A percentile compares a stretch with the other conserved stretches of the same genome.
Evolutionary conservation across 768 basidiomycete species (phyloP).

Genomic region (Hypholoma sublateritium): DNA sequence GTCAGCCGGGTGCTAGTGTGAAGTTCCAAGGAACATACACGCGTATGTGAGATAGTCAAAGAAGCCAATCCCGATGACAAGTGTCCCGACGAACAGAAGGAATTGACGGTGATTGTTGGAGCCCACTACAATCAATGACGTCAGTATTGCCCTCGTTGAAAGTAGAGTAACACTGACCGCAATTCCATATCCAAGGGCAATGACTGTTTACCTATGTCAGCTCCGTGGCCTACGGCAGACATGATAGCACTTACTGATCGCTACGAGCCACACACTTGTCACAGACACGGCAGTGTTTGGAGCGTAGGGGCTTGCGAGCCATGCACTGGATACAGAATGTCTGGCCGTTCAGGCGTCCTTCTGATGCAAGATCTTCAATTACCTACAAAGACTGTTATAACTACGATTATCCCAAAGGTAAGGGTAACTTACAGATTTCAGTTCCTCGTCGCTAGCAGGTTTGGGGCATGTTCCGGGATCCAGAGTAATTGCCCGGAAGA

Average conservation of each 20-base stretch:
- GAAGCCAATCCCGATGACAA: conserved; percentile 75
- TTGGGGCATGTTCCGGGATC: conserved; percentile 89
- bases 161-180: conserved; percentile 53
- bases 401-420: neutral
- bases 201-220: conserved; percentile 51
- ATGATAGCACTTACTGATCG: conserved; percentile 74
- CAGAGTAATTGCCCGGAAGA: conserved; percentile 85
- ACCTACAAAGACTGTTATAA: conserved; percentile 46
- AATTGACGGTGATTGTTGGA: conserved; percentile 95
- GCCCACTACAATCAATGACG: conserved; percentile 58
- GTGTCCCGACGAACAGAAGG: conserved; percentile 83
- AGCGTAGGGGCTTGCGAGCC: conserved; percentile 89
- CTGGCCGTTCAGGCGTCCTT: conserved; percentile 89
- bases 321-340: conserved; percentile 97
- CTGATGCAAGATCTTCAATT: conserved; percentile 87
- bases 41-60: conserved; percentile 86
- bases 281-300: conserved; percentile 93
- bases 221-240: conserved; percentile 1
- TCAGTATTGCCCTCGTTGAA: neutral
- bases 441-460: conserved; percentile 77
- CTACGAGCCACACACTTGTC: conserved; percentile 87
- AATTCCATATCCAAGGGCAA: conserved; percentile 99
- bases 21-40: conserved; percentile 52
- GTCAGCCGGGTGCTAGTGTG: neutral
- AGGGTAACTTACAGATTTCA: conserved; percentile 69